A percentile compares a stretch with the other conserved stretches of the same genome.
Evolutionary conservation across 176 grass and related monocot species (phyloP).

Genomic region (Eragrostis curvula): DNA sequence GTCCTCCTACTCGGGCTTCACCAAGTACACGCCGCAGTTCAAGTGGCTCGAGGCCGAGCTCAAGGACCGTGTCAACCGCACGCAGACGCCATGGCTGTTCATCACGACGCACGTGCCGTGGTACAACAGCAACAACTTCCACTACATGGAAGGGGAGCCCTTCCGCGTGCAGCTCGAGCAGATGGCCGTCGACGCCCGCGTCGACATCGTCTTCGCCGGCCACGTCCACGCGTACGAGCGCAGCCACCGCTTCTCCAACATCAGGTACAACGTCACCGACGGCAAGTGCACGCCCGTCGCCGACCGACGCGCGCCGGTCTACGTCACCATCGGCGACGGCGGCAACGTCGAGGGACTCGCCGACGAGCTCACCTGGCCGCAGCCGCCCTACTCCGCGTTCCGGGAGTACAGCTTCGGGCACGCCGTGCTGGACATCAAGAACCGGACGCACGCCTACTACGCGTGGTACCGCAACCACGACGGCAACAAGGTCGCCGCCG

Average conservation of each 20-base stretch:
- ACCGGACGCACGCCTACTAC: slow-evolving; percentile 70
- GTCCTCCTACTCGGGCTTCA: slow-evolving; percentile 45
- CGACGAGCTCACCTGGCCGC: slow-evolving; percentile 53
- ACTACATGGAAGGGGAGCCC: slow-evolving; percentile 61
- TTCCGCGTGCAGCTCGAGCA: slow-evolving; percentile 46
- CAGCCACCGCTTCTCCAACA: slow-evolving; percentile 56
- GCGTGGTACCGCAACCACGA: slow-evolving; percentile 79
- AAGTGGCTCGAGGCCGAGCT: slow-evolving; percentile 58
- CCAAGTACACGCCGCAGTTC: slow-evolving; percentile 55
- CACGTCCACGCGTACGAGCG: slow-evolving; percentile 61
- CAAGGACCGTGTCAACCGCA: slow-evolving; percentile 17
- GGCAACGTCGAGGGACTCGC: slow-evolving; percentile 69
- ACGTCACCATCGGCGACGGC: slow-evolving; percentile 65
- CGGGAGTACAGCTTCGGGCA: slow-evolving; percentile 76
- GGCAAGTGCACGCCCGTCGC: slow-evolving; percentile 42
- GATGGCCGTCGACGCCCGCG: slow-evolving; percentile 43
- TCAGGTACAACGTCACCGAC: slow-evolving; percentile 60
- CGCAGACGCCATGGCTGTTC: slow-evolving; percentile 49
- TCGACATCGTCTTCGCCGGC: slow-evolving; percentile 54
- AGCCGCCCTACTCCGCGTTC: slow-evolving; percentile 73
- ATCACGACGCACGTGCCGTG: slow-evolving; percentile 53
- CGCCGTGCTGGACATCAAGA: slow-evolving; percentile 72
- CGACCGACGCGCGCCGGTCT: slow-evolving; percentile 53
- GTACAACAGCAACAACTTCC: slow-evolving; percentile 69
- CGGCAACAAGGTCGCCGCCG: slow-evolving; percentile 57